phyloP scores from a whole-genome alignment of 306 rosid species.

The Sophora flavescens region DNA sequence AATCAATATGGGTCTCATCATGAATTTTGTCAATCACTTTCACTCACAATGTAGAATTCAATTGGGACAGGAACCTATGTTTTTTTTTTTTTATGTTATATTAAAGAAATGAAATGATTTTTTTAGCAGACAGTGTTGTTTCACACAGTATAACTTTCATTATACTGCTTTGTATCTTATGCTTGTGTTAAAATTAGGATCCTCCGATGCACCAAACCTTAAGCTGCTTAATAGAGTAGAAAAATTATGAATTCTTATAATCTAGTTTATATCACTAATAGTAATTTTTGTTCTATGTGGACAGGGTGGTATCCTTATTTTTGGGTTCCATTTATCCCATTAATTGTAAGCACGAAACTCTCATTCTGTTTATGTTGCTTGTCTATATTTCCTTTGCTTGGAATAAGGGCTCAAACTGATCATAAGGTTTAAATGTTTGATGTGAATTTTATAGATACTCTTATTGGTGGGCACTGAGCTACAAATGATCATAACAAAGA shows the following conservation, averaged over 20 bases:
- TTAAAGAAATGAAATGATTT: background rate
- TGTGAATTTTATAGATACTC: constrained; percentile 57
- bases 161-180: background rate
- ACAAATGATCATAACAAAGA: constrained; percentile 65
- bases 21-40: background rate
- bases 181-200: background rate
- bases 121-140: background rate
- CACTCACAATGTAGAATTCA: constrained; percentile 7
- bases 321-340: constrained; percentile 80
- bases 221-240: background rate
- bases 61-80: background rate
- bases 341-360: constrained; percentile 60
- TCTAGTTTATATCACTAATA: constrained; percentile 1
- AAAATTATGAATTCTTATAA: background rate
- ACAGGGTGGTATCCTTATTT: constrained; percentile 73
- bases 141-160: background rate
- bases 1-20: background rate
- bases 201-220: background rate
- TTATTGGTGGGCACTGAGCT: constrained; percentile 78
- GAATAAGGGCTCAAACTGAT: background rate
- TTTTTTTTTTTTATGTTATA: background rate
- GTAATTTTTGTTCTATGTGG: constrained; percentile 29
- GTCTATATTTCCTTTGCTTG: background rate
- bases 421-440: constrained; percentile 25
- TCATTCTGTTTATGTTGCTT: constrained; percentile 12